A percentile compares a stretch with the other conserved stretches of the same genome.
These are phyloP conservation scores for Hypomontagnella monticulosa DNA, from an alignment of 495 filamentous ascomycete species.

Conservation along the genomic window DNA sequence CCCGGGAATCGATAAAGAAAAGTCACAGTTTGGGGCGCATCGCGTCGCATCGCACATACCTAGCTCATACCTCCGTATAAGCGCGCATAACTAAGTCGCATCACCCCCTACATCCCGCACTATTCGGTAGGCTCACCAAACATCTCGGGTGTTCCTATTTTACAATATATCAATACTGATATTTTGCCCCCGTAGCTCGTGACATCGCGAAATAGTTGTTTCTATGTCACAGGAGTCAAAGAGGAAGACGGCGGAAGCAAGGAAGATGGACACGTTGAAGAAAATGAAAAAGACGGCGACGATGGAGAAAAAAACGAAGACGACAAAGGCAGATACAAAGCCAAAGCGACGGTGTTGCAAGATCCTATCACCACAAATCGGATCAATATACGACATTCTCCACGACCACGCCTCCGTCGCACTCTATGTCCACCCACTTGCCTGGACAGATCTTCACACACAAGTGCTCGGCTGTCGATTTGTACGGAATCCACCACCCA, in stretches of 20 bases:
- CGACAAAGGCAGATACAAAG: constrained; percentile 1
- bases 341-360: constrained; percentile 20
- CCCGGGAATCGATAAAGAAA: neutral
- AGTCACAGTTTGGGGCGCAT: constrained; percentile 1
- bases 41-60: constrained; percentile 7
- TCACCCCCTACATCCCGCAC: too few species aligned
- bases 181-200: neutral
- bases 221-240: constrained; percentile 4
- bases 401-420: constrained; percentile 51
- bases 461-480: constrained; percentile 53
- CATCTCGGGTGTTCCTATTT: neutral
- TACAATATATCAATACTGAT: constrained; percentile 1
- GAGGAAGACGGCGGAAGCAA: too few species aligned
- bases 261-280: too few species aligned
- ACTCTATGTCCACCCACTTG: constrained; percentile 54
- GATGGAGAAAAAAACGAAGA: neutral
- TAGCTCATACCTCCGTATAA: neutral
- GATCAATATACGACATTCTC: constrained; percentile 60
- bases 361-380: constrained; percentile 48
- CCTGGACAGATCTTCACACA: constrained; percentile 58
- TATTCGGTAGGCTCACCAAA: too few species aligned
- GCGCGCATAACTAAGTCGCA: too few species aligned
- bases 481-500: constrained; percentile 38
- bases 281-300: too few species aligned
- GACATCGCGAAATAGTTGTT: neutral